Conservation (phyloP, 176 grass and related monocot species). For the Eleusine indica region DNA sequence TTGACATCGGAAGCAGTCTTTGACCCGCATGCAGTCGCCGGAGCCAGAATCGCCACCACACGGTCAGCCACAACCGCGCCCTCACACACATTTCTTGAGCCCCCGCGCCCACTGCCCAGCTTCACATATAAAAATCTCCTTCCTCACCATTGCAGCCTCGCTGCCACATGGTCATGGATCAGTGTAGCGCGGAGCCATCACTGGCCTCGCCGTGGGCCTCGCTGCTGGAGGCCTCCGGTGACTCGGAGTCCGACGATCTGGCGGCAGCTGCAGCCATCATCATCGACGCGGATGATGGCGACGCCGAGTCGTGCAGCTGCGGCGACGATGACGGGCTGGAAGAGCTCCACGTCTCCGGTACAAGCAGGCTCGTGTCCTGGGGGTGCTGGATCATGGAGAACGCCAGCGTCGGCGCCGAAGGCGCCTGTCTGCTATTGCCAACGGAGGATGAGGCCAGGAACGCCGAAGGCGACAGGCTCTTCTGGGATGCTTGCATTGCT, state of each 20-base stretch:
- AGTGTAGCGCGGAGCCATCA: neutral
- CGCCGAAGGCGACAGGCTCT: slow-evolving; percentile 45
- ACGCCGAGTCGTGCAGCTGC: slow-evolving; percentile 35
- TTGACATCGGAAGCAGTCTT: neutral
- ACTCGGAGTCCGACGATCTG: slow-evolving; percentile 35
- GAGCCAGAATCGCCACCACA: neutral
- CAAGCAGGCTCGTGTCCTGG: slow-evolving; percentile 7
- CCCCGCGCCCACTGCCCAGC: neutral
- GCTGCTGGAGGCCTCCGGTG: slow-evolving; percentile 34
- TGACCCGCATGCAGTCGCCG: neutral
- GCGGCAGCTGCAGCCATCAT: neutral
- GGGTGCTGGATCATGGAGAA: slow-evolving; percentile 13
- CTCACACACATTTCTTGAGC: neutral
- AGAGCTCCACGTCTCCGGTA: neutral
- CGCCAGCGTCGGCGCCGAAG: neutral
- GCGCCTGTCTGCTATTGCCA: neutral
- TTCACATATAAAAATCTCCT: no score
- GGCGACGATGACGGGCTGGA: neutral
- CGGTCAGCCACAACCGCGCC: neutral
- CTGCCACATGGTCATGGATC: neutral
- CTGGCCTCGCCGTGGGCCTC: neutral
- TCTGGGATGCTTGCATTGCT: slow-evolving; percentile 58
- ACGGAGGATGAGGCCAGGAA: neutral
- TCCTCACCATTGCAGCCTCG: neutral
- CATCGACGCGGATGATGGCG: slow-evolving; percentile 14